Percentiles rank a stretch among this genome's conserved stretches.
phyloP scores from a whole-genome alignment of 805 yeast species.

The Starmera caribaea region DNA sequence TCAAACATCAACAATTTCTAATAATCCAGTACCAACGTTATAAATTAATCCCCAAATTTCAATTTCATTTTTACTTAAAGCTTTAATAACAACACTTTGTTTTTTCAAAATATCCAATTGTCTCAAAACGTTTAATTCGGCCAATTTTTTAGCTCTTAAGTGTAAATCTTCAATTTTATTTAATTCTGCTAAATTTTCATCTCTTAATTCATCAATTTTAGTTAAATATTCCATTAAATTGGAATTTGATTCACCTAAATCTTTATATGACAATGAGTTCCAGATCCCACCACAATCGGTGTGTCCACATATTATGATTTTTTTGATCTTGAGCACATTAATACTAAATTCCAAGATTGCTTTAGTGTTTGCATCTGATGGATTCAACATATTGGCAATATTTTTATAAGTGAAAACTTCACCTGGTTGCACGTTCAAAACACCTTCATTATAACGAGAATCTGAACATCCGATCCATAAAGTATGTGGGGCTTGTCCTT shows the following conservation, averaged over 20 bases:
- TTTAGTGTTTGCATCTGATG: constrained; percentile 60
- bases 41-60: constrained; percentile 80
- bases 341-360: constrained; percentile 85
- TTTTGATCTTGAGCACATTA: constrained; percentile 70
- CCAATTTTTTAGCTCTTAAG: constrained; percentile 49
- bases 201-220: constrained; percentile 59
- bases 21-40: constrained; percentile 69
- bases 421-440: constrained; percentile 76
- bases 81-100: constrained; percentile 49
- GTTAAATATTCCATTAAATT: constrained; percentile 37
- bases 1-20: constrained; percentile 31
- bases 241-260: constrained; percentile 46
- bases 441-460: constrained; percentile 76
- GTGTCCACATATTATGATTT: constrained; percentile 86
- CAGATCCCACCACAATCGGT: constrained; percentile 92
- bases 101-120: constrained; percentile 60
- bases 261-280: constrained; percentile 61
- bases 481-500: constrained; percentile 89
- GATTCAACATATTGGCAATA: constrained; percentile 68
- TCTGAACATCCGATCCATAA: constrained; percentile 94
- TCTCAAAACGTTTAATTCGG: constrained; percentile 65
- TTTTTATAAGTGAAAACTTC: constrained; percentile 85
- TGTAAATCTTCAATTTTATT: constrained; percentile 39
- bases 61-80: constrained; percentile 49
- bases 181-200: constrained; percentile 43